phyloP scores from a whole-genome alignment of 805 yeast genomes.

The Grigorovia humatica region DNA sequence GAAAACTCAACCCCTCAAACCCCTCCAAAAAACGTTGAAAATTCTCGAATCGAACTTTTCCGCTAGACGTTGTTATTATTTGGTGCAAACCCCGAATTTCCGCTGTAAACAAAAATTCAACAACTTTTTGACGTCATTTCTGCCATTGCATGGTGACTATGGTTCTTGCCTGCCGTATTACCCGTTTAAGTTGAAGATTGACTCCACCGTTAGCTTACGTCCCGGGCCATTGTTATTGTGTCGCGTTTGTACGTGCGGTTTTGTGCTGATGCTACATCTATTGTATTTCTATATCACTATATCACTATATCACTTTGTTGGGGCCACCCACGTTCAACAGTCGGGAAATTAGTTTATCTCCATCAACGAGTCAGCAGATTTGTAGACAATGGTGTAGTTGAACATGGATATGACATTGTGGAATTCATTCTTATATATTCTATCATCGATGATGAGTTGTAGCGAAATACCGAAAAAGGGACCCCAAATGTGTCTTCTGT shows the following conservation, averaged over 20 bases:
- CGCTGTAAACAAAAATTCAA: neutral
- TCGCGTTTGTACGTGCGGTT: too few relatives aligned
- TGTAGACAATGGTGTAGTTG: slow-evolving; percentile 59
- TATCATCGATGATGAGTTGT: slow-evolving; percentile 46
- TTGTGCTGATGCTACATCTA: neutral
- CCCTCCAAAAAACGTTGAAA: neutral
- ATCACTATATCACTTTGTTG: neutral
- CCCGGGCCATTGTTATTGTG: neutral
- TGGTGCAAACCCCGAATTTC: neutral
- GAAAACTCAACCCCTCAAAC: neutral
- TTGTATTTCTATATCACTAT: neutral
- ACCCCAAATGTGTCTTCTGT: slow-evolving; percentile 49
- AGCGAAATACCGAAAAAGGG: slow-evolving; percentile 60
- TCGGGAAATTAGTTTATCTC: neutral
- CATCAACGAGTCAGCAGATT: slow-evolving; percentile 23
- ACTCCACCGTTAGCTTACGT: too few relatives aligned
- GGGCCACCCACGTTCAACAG: neutral
- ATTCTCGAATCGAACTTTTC: neutral
- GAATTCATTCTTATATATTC: slow-evolving; percentile 28
- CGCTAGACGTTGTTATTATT: neutral
- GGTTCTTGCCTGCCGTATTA: too few relatives aligned
- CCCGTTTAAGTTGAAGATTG: too few relatives aligned
- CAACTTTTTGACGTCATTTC: neutral
- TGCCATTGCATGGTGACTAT: too few relatives aligned
- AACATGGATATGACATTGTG: slow-evolving; percentile 40